Conservation (phyloP, 2,329 filamentous ascomycete species). For the Penicillium sp. region DNA sequence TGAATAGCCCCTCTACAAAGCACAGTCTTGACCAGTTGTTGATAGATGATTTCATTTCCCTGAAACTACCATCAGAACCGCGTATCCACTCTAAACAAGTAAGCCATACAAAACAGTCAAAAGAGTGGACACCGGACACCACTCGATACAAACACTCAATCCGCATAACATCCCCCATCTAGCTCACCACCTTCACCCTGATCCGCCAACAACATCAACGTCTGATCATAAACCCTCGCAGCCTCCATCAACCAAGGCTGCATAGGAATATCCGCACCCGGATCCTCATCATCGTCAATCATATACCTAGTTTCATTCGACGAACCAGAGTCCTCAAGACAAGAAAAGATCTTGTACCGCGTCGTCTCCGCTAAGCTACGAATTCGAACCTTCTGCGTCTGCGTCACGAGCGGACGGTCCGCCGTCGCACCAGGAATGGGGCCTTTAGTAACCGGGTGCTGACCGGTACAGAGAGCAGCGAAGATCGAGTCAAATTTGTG, state of each 20-base stretch:
- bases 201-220: conserved; percentile 71
- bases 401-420: conserved; percentile 56
- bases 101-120: neutral
- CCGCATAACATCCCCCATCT: neutral
- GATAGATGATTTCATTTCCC: neutral
- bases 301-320: neutral
- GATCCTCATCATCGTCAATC: conserved; percentile 42
- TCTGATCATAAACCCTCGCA: conserved; percentile 75
- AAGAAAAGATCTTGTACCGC: conserved; percentile 39
- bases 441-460: conserved; percentile 64
- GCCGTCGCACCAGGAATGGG: conserved; percentile 69
- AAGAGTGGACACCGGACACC: neutral
- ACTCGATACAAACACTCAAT: neutral
- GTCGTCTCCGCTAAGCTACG: conserved; percentile 78
- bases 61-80: neutral
- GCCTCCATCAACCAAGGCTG: conserved; percentile 64
- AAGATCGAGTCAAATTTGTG: conserved; percentile 83
- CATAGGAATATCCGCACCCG: conserved; percentile 41
- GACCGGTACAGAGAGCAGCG: conserved; percentile 69
- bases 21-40: neutral
- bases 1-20: neutral
- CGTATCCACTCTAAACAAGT: neutral
- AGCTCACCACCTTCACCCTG: conserved; percentile 6
- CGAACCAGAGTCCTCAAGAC: neutral
- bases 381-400: conserved; percentile 85